Conservation (phyloP, 768 basidiomycete species). For the Rhizopogon salebrosus region DNA sequence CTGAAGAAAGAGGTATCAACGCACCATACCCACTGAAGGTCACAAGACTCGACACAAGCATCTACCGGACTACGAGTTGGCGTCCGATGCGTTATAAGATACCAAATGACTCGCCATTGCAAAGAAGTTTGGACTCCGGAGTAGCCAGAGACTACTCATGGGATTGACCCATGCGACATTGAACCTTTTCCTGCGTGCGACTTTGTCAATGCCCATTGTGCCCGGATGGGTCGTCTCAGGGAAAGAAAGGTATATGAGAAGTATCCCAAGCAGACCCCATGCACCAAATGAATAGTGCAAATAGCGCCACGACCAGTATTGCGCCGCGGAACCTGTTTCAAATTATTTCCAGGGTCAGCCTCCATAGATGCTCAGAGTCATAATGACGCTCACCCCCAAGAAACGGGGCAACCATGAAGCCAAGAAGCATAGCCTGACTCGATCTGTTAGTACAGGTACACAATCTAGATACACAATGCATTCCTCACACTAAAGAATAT, state of each 20-base stretch:
- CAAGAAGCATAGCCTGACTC: constrained; percentile 38
- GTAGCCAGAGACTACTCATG: constrained; percentile 37
- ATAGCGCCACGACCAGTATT: constrained; percentile 55
- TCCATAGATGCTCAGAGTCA: neutral
- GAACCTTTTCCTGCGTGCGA: constrained; percentile 31
- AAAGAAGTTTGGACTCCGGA: constrained; percentile 51
- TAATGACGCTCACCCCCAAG: constrained; percentile 36
- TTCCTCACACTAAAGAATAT: constrained; percentile 42
- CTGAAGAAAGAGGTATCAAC: constrained; percentile 1
- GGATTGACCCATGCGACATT: constrained; percentile 45
- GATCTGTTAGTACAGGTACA: neutral
- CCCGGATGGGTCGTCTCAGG: constrained; percentile 64
- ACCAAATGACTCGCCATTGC: constrained; percentile 35
- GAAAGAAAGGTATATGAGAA: constrained; percentile 35
- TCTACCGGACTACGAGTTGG: constrained; percentile 22
- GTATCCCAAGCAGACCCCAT: constrained; percentile 32
- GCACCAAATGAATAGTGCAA: constrained; percentile 43
- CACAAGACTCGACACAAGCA: constrained; percentile 26
- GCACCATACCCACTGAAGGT: constrained; percentile 26
- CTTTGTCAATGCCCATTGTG: constrained; percentile 47
- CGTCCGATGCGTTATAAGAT: neutral
- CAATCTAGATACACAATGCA: neutral
- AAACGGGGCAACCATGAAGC: constrained; percentile 52
- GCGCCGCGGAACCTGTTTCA: constrained; percentile 35
- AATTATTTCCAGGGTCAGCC: neutral